Base-by-base conservation (phyloP, 1,284 basidiomycete species). In the Ustilago crameri region DNA sequence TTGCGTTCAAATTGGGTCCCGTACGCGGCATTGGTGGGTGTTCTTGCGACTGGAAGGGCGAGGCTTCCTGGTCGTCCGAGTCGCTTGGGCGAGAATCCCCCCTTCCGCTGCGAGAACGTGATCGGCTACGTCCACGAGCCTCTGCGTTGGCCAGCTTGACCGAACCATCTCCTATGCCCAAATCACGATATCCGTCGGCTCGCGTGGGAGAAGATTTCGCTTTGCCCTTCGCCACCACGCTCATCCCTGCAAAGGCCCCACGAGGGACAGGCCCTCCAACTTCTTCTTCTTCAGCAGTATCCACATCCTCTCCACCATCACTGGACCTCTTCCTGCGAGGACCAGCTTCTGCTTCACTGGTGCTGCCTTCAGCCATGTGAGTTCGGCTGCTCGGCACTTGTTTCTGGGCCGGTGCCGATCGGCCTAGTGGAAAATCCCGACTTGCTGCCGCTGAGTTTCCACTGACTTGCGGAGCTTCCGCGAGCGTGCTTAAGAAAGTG, bases 401-500 rank as follows among this genome's bases (percentile, higher is more conserved):
- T 30, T 35, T 55, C 41, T 51, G 51, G 69, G 69, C 69, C 69
- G 63, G 69, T 72, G 69, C 69, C 69, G 69, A 52, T 65, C 69
- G 69, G 69, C 69, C 69, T 59, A 42, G 51, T 38, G 46, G 52
- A 72, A 67, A 72, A 72, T 72, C 64, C 63, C 55, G 62, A 50
- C 15, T 18, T 30, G 53, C 41, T 26, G 59, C 45, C 17, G 65
- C 22, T 10, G 51, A 35, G 8, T 43, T 15, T 15, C 48, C 20
- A 26, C 41, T 34, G 22, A 51, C 52, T 18, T 64, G 60, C 2
- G 74, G 75, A 7, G 70, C 63, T 40, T 84, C 84, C n/a, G 85
- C 85, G 2, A 87, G 72, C 1, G 85, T 86, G 38, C 84, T 83
- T 5, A 87, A 75, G 77, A 87, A 87, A 2, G 84, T 84, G 37